Conservation (phyloP, 805 yeast species). For the Brettanomyces bruxellensis region DNA sequence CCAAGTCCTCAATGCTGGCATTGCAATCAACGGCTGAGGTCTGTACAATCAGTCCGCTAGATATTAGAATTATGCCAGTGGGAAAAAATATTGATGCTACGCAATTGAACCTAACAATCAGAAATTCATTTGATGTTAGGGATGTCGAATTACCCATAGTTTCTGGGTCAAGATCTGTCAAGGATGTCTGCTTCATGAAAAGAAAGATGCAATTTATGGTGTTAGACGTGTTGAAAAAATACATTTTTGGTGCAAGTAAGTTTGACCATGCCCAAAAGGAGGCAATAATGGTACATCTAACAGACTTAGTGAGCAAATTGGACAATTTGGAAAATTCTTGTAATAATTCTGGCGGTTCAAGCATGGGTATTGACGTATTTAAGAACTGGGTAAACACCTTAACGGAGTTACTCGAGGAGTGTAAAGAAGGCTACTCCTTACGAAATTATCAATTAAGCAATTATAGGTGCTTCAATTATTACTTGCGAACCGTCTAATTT, state of each 20-base stretch:
- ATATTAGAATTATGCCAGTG: background rate
- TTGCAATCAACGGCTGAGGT: background rate
- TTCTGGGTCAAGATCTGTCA: conserved; percentile 23
- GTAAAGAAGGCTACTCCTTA: conserved; percentile 21
- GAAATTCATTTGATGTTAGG: background rate
- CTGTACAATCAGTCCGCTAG: background rate
- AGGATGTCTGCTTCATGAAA: conserved; percentile 27
- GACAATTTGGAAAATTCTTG: conserved; percentile 19
- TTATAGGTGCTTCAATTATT: conserved; percentile 10
- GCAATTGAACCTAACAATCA: conserved; percentile 16
- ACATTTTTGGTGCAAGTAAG: conserved; percentile 7
- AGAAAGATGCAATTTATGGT: conserved; percentile 28
- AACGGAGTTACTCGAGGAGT: conserved; percentile 10
- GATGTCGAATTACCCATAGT: conserved; percentile 13
- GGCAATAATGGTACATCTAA: conserved; percentile 10
- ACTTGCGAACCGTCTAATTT: conserved; percentile 1
- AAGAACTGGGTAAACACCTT: conserved; percentile 16
- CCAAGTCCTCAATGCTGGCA: background rate
- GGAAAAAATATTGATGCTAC: background rate
- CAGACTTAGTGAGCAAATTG: conserved; percentile 11
- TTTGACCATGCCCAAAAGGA: conserved; percentile 12
- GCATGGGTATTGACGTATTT: conserved; percentile 10
- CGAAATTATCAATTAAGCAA: conserved; percentile 20
- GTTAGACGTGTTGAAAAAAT: conserved; percentile 12
- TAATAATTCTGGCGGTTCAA: conserved; percentile 14